Evolutionary conservation across 2,329 filamentous ascomycete species (phyloP), one percentile per base, ranked within the genome.

Genomic region (Ascosphaera apis): DNA sequence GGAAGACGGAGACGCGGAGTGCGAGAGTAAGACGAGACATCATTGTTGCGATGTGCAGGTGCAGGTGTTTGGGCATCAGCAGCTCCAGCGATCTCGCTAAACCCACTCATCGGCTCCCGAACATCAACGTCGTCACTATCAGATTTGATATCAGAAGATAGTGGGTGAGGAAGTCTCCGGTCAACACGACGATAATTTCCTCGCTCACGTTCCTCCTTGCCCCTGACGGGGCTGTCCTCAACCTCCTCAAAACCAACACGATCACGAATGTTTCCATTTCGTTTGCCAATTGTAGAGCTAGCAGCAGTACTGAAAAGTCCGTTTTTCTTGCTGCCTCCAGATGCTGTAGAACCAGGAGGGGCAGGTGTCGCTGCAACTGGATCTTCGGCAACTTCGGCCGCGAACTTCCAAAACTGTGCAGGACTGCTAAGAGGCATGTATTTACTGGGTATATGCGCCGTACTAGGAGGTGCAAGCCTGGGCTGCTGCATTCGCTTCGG

Each of bases 381-480:
- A 25, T 25, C 21, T 11, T 25, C 21, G 11, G 5, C 6, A 5
- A 25, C 21, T 25, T 25, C 21, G 11, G 37, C 55, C 15, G 55
- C 56, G 31, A 60, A 58, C 37, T 61, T 62, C 60, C 60, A 64
- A 44, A 63, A 64, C 31, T 62, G 58, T 3, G 60, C 60, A 1
- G 61, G 61, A 3, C 58, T 62, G 40, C 60, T 63, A 50, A 62
- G 58, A 3, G 59, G 58, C 60, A 64, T 63, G 44, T 62, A 63
- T 42, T 61, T 62, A 15, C 58, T 62, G 1, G 61, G 61, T 12
- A 61, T 54, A 37, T 61, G 59, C 2, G 58, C 56, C 2, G 61
- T 63, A 43, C 58, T 62, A 0, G 61, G 61, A 5, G 60, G 60
- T 9, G 58, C 59, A 3, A 62, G 50, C 6, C 55, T 55, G 3